Percentiles rank a stretch among this genome's conserved stretches.
Conservation (phyloP, 208 protist genomes). For the Leptomonas seymouri region DNA sequence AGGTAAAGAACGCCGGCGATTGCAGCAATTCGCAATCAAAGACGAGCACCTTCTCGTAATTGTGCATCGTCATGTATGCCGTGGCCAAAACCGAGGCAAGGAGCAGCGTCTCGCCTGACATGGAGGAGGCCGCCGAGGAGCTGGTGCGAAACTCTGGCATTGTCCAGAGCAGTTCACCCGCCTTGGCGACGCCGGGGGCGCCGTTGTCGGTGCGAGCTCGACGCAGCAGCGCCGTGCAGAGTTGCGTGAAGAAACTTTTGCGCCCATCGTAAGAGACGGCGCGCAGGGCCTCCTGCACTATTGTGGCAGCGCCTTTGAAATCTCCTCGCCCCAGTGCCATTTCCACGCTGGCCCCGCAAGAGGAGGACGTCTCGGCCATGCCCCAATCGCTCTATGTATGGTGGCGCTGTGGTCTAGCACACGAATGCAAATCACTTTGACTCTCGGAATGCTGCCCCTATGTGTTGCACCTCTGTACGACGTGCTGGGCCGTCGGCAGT, state of each 20-base stretch:
- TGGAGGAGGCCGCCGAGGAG: not conserved
- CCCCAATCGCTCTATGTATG: too few relatives aligned
- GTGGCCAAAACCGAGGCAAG: conserved; percentile 6
- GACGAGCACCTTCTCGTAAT: conserved; percentile 13
- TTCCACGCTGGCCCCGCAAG: conserved; percentile 8
- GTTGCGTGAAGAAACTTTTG: conserved; percentile 20
- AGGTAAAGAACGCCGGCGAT: conserved; percentile 26
- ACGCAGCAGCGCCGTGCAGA: conserved; percentile 6
- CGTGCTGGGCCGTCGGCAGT: too few relatives aligned
- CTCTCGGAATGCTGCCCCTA: too few relatives aligned
- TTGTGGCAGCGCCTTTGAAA: not conserved
- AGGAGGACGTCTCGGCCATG: not conserved
- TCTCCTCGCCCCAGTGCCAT: conserved; percentile 11
- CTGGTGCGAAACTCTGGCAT: conserved; percentile 26
- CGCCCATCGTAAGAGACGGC: conserved; percentile 6
- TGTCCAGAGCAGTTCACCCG: conserved; percentile 13
- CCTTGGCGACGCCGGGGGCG: conserved; percentile 18
- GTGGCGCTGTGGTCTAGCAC: too few relatives aligned
- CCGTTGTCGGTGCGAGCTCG: not conserved
- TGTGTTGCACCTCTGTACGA: too few relatives aligned
- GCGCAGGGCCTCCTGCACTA: conserved; percentile 4
- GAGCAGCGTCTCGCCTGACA: conserved; percentile 27
- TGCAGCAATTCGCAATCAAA: conserved; percentile 33
- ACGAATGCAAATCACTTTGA: too few relatives aligned
- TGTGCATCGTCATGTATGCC: conserved; percentile 13